Percentiles rank a stretch among this genome's conserved stretches.
These are phyloP conservation scores for Naganishia albida DNA, from an alignment of 1,284 basidiomycete species.

Conservation along the genomic window DNA sequence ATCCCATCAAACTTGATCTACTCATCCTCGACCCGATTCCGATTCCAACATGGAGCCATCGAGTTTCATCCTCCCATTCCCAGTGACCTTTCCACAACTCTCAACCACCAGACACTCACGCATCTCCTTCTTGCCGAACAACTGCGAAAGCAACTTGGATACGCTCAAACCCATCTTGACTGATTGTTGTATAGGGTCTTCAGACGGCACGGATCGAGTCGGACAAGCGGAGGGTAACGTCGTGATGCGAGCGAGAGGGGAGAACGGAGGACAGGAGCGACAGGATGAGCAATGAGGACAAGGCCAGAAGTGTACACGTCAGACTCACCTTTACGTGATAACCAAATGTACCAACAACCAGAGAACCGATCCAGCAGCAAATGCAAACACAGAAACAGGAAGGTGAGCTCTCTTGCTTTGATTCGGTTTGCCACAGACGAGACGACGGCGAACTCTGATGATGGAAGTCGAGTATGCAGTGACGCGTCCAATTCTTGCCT, in stretches of 20 bases:
- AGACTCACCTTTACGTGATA: constrained; percentile 12
- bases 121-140: constrained; percentile 99
- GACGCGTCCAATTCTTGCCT: constrained; percentile 1
- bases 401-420: constrained; percentile 13
- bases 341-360: not conserved
- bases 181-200: constrained; percentile 13
- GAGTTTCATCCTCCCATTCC: too few relatives aligned
- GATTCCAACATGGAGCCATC: not conserved
- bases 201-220: not conserved
- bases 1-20: not conserved
- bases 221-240: not conserved
- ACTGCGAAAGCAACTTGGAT: constrained; percentile 74
- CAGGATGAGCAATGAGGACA: not conserved
- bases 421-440: not conserved
- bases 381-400: constrained; percentile 1
- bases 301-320: constrained; percentile 4
- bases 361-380: not conserved
- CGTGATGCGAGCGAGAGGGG: not conserved
- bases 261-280: not conserved
- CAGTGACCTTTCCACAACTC: not conserved
- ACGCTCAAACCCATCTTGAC: constrained; percentile 76
- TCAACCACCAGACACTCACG: constrained; percentile 63
- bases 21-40: not conserved
- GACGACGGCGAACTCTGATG: not conserved
- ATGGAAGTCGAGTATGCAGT: not conserved